Conservation (phyloP, 805 yeast species). For the Clavispora phyllophila region DNA sequence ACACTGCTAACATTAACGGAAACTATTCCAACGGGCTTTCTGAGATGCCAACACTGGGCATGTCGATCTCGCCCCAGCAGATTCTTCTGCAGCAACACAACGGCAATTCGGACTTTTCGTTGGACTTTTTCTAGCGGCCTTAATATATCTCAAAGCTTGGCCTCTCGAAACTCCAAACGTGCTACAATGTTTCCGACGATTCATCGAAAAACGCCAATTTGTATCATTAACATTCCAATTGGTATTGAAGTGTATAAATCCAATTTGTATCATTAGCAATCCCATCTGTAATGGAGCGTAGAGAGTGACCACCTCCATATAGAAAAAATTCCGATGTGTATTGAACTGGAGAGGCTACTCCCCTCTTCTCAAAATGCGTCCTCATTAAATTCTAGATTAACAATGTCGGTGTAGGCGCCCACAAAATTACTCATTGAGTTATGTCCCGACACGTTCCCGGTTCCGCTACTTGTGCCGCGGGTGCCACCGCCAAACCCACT, state of each 20-base stretch:
- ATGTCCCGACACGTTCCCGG: not conserved
- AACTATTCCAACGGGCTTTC: not conserved
- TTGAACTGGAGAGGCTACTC: too few relatives aligned
- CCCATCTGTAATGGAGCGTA: too few relatives aligned
- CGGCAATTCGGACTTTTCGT: slow-evolving; percentile 9
- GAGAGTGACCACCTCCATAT: too few relatives aligned
- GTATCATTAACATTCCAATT: not conserved
- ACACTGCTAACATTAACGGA: not conserved
- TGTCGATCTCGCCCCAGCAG: slow-evolving; percentile 34
- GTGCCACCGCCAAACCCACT: not conserved
- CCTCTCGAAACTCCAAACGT: too few relatives aligned
- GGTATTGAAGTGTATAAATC: not conserved
- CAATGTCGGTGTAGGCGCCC: slow-evolving; percentile 34
- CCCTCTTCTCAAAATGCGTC: slow-evolving; percentile 1
- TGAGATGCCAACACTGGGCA: not conserved
- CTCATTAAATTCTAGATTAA: slow-evolving; percentile 34
- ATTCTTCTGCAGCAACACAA: slow-evolving; percentile 28
- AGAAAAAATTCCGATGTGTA: too few relatives aligned
- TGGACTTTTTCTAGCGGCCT: slow-evolving; percentile 26
- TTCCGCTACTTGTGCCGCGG: not conserved
- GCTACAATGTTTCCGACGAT: too few relatives aligned
- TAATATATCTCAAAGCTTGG: not conserved
- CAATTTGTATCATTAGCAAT: too few relatives aligned
- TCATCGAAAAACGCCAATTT: not conserved
- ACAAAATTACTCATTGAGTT: slow-evolving; percentile 12